Percentiles rank a stretch among this genome's conserved stretches.
Evolutionary conservation across 1,284 basidiomycete genomes (phyloP).

Genomic region (Cystobasidium pallidum): DNA sequence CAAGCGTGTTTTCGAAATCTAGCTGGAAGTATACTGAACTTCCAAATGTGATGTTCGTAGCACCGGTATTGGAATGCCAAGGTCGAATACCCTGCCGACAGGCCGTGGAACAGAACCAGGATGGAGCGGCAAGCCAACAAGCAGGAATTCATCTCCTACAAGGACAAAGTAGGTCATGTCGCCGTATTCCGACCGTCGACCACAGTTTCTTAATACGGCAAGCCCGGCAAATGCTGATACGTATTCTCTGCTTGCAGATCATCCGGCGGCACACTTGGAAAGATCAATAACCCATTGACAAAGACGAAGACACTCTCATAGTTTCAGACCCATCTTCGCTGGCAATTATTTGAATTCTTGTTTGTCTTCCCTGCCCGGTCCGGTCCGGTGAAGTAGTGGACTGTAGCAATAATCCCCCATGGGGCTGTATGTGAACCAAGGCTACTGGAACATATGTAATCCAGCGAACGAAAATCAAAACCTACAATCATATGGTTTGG

Average conservation of each 20-base stretch:
- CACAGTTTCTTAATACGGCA: no score
- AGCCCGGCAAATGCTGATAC: neutral
- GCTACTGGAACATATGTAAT: no score
- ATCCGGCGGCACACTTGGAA: neutral
- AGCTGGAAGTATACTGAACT: neutral
- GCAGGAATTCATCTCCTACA: conserved; percentile 12
- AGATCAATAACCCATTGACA: neutral
- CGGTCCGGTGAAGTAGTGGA: no score
- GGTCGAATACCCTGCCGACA: conserved; percentile 9
- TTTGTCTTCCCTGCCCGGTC: no score
- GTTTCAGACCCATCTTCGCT: no score
- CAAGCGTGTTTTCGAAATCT: neutral
- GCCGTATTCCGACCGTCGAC: no score
- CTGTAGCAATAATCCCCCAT: no score
- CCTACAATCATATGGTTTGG: no score
- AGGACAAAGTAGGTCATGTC: conserved; percentile 15
- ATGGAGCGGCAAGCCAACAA: conserved; percentile 12
- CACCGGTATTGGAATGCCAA: conserved; percentile 17
- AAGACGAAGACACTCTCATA: conserved; percentile 24
- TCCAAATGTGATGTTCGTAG: no score
- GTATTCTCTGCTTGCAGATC: neutral
- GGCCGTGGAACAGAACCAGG: neutral
- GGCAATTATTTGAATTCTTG: no score
- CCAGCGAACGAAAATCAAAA: no score
- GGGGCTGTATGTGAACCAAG: no score